Evolutionary conservation across 2,329 filamentous ascomycete genomes (phyloP), one percentile per base, ranked within the genome.

Genomic region (Scytalidium sp.): DNA sequence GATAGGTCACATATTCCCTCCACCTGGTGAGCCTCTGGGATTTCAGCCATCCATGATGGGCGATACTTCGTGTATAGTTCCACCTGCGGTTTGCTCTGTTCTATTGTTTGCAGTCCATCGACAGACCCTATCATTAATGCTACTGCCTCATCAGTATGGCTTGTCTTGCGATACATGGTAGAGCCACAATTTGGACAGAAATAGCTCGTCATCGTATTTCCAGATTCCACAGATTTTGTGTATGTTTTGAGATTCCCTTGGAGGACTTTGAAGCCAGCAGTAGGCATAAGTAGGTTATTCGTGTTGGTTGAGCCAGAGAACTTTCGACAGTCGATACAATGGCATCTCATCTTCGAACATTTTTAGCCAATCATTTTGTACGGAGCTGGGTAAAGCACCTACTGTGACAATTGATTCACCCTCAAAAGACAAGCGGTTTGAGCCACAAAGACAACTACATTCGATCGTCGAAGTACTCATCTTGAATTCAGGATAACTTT

Each of bases 291-390:
- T 32, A 53, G 19, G 41, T 53, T 51, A 5, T 46, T 49, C 3
- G 53, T 50, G 47, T 27, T 46, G 5, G 51, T 36, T 3, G 43
- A 25, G 32, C 53, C 53, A 20, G 45, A 49, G 19, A 53, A 27
- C 43, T 56, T 56, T 39, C 49, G 53, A 36, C 53, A 56, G 20
- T 48, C 42, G 19, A 49, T 27, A 32, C 53, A 56, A 40, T 56
- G 53, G 41, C 53, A 56, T 29, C 25, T 7, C 25, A 29, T 29
- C 25, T 29, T 7, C 8, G 25, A 29, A 8, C 25, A 13, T 29
- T 7, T 29, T 8, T 29, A 7, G 13, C 8, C 25, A 7, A 8
- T 29, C 8, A 29, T 29, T 29, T 29, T 13, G 25, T 29, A 29
- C 25, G 13, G 8, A 29, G 13, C 7, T 29, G 25, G 25, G 13